Evolutionary conservation across 2,329 filamentous ascomycete genomes (phyloP).

Genomic region (Calonectria pauciramosa): DNA sequence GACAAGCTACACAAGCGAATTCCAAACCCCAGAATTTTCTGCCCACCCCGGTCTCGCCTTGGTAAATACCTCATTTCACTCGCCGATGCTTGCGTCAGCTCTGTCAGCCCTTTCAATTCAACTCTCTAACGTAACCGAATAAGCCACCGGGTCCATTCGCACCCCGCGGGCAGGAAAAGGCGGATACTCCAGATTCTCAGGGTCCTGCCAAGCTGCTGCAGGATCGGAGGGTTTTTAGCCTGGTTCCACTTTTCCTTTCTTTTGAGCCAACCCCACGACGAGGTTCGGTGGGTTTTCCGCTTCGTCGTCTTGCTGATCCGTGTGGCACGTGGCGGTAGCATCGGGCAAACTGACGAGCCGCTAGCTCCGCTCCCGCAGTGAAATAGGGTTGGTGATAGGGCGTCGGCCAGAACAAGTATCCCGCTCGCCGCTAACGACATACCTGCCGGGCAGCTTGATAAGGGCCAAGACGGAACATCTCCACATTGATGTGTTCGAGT

Average conservation of each 20-base stretch:
- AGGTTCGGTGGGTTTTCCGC: background rate
- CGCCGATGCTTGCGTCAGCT: background rate
- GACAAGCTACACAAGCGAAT: background rate
- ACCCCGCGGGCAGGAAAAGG: background rate
- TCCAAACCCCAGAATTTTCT: background rate
- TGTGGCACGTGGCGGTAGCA: background rate
- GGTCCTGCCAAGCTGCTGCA: background rate
- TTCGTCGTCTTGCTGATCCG: background rate
- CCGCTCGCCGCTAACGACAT: background rate
- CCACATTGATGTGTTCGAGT: background rate
- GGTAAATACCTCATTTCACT: background rate
- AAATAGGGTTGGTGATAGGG: background rate
- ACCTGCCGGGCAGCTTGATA: background rate
- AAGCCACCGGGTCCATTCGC: background rate
- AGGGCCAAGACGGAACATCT: background rate
- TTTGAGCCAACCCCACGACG: background rate
- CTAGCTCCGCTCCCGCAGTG: background rate
- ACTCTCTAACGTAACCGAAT: background rate
- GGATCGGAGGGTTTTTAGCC: background rate
- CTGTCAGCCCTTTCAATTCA: background rate
- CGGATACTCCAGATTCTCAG: background rate
- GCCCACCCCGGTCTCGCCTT: background rate
- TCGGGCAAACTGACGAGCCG: background rate
- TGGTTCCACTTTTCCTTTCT: background rate
- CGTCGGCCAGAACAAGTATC: background rate